phyloP scores from a whole-genome alignment of 257 asterid species.

The Fraxinus pennsylvanica region DNA sequence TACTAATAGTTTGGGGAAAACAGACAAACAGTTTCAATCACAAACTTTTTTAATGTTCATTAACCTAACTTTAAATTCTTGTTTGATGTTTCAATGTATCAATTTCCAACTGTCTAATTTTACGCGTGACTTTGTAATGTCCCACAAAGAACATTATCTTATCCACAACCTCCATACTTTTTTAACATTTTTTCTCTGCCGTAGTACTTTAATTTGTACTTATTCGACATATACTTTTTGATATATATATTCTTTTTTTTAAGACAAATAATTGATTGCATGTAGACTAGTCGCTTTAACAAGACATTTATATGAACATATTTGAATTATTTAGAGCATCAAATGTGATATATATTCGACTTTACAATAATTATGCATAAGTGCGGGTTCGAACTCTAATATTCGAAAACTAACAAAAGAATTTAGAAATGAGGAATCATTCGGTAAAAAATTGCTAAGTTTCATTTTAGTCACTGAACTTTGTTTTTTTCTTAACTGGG shows the following conservation, averaged over 20 bases:
- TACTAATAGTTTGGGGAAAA: conserved; percentile 4
- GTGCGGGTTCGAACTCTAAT: background rate
- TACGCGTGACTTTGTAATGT: conserved; percentile 31
- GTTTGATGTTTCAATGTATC: conserved; percentile 7
- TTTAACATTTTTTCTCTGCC: background rate
- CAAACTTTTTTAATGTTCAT: conserved; percentile 16
- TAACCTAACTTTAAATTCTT: background rate
- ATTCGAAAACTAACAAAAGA: background rate
- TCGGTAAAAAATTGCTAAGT: too few species aligned
- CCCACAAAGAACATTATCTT: conserved; percentile 28
- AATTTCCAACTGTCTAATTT: conserved; percentile 17
- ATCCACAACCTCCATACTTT: background rate
- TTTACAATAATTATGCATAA: background rate
- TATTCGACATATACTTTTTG: too few species aligned
- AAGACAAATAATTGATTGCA: background rate
- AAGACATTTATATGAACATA: background rate
- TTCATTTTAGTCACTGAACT: too few species aligned
- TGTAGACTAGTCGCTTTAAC: background rate
- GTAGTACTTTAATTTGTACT: background rate
- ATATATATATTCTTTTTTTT: background rate
- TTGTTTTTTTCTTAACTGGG: too few species aligned
- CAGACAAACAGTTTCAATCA: conserved; percentile 23
- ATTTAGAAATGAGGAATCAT: background rate
- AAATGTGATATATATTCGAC: background rate
- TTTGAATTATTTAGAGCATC: conserved; percentile 7